These are phyloP conservation scores for Mrakia blollopis DNA, from an alignment of 768 basidiomycete species.

Conservation along the genomic window DNA sequence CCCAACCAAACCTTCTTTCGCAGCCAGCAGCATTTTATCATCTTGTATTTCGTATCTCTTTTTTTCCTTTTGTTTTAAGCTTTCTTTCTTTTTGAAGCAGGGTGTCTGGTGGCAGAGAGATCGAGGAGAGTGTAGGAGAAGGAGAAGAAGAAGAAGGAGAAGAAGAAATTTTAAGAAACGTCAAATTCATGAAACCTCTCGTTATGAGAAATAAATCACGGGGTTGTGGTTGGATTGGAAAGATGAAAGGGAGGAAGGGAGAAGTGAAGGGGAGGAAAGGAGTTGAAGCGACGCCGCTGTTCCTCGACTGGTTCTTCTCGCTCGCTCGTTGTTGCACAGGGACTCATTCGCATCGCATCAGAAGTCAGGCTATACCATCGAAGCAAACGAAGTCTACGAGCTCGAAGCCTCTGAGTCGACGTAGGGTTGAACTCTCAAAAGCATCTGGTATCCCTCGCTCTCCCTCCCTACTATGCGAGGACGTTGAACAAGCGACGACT, in stretches of 20 bases:
- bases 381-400: too few species aligned
- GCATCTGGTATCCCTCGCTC: constrained; percentile 31
- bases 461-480: constrained; percentile 26
- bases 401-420: not conserved
- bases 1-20: not conserved
- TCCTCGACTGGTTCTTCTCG: too few species aligned
- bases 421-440: constrained; percentile 6
- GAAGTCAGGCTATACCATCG: too few species aligned
- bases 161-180: too few species aligned
- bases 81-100: constrained; percentile 3
- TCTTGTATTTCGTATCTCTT: not conserved
- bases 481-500: constrained; percentile 18
- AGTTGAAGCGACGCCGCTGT: too few species aligned
- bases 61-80: not conserved
- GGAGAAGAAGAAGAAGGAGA: too few species aligned
- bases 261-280: too few species aligned
- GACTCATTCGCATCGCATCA: too few species aligned
- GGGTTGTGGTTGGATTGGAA: not conserved
- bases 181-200: too few species aligned
- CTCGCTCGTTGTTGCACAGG: too few species aligned
- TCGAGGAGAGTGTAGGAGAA: not conserved
- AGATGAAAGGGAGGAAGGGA: not conserved
- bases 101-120: not conserved
- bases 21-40: not conserved
- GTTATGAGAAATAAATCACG: too few species aligned